Conservation (phyloP, 768 basidiomycete genomes). For the Leucosporidium scottii region DNA sequence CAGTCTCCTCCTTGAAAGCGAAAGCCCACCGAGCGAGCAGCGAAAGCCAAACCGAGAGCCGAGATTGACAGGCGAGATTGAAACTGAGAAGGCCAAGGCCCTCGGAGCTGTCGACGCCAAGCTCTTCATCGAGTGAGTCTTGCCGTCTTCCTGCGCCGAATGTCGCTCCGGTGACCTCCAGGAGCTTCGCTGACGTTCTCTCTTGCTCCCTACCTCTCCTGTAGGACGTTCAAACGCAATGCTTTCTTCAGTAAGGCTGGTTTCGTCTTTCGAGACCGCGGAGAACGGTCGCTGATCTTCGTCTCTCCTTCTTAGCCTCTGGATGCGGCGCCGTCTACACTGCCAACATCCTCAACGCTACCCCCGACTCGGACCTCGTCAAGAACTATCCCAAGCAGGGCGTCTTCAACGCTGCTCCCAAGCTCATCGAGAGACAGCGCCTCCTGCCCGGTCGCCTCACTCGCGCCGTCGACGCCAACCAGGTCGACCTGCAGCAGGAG, state of each 20-base stretch:
- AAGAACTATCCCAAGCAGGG: constrained; percentile 32
- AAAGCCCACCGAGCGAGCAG: too few relatives aligned
- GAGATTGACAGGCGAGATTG: too few relatives aligned
- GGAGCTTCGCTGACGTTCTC: neutral
- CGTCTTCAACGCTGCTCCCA: constrained; percentile 34
- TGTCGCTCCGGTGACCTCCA: neutral
- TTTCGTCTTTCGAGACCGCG: too few relatives aligned
- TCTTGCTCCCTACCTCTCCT: neutral
- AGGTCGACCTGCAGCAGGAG: constrained; percentile 33
- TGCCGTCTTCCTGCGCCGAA: neutral
- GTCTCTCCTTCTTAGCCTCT: too few relatives aligned
- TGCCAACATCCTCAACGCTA: constrained; percentile 34
- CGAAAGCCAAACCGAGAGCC: too few relatives aligned
- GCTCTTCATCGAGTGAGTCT: constrained; percentile 34
- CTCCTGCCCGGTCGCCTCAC: constrained; percentile 35
- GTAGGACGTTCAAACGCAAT: constrained; percentile 36
- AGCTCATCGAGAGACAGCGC: constrained; percentile 31
- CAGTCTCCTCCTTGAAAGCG: too few relatives aligned
- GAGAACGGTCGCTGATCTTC: too few relatives aligned
- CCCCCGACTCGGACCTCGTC: constrained; percentile 33
- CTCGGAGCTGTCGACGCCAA: constrained; percentile 35
- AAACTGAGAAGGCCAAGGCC: too few relatives aligned
- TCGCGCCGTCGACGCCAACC: constrained; percentile 37
- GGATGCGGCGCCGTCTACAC: constrained; percentile 37
- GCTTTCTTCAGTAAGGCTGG: constrained; percentile 39